These are phyloP conservation scores for Trichophyton schoenleinii DNA, from an alignment of 2,329 filamentous ascomycete species.

Conservation along the genomic window DNA sequence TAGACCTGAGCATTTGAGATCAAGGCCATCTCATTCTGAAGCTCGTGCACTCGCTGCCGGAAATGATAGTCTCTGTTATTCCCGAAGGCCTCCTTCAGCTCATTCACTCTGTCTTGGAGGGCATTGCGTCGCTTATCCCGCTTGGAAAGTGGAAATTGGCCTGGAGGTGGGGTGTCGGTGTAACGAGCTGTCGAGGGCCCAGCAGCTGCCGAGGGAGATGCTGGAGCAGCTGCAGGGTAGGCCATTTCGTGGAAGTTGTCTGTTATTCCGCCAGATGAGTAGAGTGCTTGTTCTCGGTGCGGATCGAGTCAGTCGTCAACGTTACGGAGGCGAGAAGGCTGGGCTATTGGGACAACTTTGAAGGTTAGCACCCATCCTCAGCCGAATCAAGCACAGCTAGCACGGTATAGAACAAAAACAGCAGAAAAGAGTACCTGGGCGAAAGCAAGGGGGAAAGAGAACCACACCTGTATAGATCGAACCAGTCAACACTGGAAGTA, in stretches of 20 bases:
- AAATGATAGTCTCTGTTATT: slow-evolving; percentile 74
- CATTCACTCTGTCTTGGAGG: slow-evolving; percentile 64
- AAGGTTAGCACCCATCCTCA: neutral
- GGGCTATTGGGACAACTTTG: neutral
- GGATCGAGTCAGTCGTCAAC: no score
- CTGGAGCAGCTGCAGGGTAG: slow-evolving; percentile 7
- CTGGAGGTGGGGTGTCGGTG: slow-evolving; percentile 16
- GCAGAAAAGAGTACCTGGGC: neutral
- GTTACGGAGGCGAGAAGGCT: neutral
- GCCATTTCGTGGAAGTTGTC: slow-evolving; percentile 4
- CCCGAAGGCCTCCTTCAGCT: slow-evolving; percentile 64
- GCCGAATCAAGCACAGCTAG: neutral
- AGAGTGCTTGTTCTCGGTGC: neutral
- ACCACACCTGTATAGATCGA: neutral
- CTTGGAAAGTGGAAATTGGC: slow-evolving; percentile 51
- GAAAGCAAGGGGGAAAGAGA: neutral
- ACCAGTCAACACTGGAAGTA: neutral
- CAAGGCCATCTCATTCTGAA: slow-evolving; percentile 82
- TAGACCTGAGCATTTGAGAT: slow-evolving; percentile 80
- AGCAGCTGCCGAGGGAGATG: slow-evolving; percentile 7
- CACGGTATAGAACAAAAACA: neutral
- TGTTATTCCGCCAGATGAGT: neutral
- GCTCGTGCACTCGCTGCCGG: slow-evolving; percentile 74
- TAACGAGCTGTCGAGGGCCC: slow-evolving; percentile 7
- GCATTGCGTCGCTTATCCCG: slow-evolving; percentile 79